Evolutionary conservation across 179 eudicot species (phyloP).

Genomic region (Patellifolia procumbens): DNA sequence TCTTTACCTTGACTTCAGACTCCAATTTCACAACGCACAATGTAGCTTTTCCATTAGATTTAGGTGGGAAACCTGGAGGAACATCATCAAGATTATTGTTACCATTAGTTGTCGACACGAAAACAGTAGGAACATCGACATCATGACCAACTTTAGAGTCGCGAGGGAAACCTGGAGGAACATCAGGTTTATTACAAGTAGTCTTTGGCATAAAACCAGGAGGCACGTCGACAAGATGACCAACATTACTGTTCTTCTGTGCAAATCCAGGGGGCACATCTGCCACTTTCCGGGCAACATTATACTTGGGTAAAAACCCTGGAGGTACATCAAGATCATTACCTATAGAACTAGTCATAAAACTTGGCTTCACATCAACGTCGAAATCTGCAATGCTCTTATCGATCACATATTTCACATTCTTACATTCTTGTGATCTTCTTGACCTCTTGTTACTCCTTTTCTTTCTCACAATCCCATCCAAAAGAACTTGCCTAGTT

Average conservation of each 20-base stretch:
- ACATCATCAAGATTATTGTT: constrained; percentile 3
- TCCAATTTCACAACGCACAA: neutral
- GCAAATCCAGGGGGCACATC: constrained; percentile 22
- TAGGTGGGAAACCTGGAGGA: constrained; percentile 15
- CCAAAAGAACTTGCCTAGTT: constrained; percentile 5
- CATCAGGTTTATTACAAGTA: neutral
- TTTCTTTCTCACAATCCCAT: constrained; percentile 22
- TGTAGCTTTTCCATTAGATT: neutral
- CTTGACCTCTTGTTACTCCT: constrained; percentile 19
- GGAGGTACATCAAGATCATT: constrained; percentile 13
- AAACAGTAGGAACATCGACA: constrained; percentile 10
- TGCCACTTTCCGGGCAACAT: neutral
- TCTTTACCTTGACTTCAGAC: constrained; percentile 7
- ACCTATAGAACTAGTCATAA: neutral
- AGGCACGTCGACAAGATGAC: neutral
- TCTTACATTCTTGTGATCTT: constrained; percentile 5
- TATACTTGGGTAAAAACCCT: neutral
- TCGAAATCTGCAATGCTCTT: neutral
- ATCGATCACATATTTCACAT: constrained; percentile 10
- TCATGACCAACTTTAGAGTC: neutral
- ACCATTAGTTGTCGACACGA: neutral
- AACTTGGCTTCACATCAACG: neutral
- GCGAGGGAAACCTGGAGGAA: constrained; percentile 9
- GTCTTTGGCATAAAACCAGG: constrained; percentile 11
- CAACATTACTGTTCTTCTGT: neutral